These are phyloP conservation scores for Pseudopyrenochaeta lycopersici DNA, from an alignment of 2,329 filamentous ascomycete genomes.

Conservation along the genomic window DNA sequence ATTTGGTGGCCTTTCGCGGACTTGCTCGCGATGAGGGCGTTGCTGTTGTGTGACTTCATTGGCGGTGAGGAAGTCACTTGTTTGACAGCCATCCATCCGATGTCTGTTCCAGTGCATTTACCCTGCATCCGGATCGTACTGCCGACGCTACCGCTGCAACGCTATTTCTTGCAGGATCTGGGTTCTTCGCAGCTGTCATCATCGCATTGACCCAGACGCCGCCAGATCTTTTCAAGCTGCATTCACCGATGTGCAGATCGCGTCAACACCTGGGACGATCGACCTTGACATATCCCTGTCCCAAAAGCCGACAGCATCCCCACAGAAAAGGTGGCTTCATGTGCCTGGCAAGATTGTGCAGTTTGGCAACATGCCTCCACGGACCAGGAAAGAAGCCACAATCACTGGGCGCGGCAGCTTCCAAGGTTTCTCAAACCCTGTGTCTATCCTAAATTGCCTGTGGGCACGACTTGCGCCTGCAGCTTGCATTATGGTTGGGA, in stretches of 20 bases:
- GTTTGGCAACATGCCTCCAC: constrained; percentile 28
- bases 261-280: constrained; percentile 35
- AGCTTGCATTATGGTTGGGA: constrained; percentile 22
- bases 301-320: constrained; percentile 17
- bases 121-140: constrained; percentile 39
- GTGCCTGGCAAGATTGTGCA: constrained; percentile 28
- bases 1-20: constrained; percentile 18
- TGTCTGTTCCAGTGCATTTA: constrained; percentile 20
- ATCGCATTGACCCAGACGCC: constrained; percentile 28
- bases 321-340: constrained; percentile 28
- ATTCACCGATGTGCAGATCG: constrained; percentile 36
- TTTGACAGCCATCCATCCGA: constrained; percentile 19
- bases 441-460: constrained; percentile 33
- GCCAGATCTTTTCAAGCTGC: constrained; percentile 41
- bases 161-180: constrained; percentile 43
- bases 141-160: constrained; percentile 37
- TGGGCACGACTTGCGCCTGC: constrained; percentile 39
- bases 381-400: constrained; percentile 30
- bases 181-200: constrained; percentile 33
- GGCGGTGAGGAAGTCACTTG: constrained; percentile 20
- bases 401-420: constrained; percentile 35
- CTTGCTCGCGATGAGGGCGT: constrained; percentile 24
- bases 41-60: constrained; percentile 17
- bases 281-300: constrained; percentile 34
- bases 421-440: constrained; percentile 32